Evolutionary conservation across 257 asterid genomes (phyloP).

Genomic region (Paraleonurus japonicus): DNA sequence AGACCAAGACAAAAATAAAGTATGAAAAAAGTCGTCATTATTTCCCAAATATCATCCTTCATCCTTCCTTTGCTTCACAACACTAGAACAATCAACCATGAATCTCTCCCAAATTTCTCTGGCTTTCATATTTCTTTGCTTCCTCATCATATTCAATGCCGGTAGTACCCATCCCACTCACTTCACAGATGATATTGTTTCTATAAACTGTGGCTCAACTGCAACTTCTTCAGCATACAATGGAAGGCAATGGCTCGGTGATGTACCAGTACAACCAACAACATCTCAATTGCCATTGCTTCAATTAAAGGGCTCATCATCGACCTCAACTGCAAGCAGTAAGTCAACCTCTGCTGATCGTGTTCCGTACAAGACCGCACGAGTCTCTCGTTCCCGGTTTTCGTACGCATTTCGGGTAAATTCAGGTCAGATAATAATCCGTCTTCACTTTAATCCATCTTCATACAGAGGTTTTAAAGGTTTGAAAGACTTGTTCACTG

Average conservation of each 20-base stretch:
- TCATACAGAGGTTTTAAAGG: slow-evolving; percentile 12
- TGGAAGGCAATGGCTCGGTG: slow-evolving; percentile 52
- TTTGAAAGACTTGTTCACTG: slow-evolving; percentile 27
- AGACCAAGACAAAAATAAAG: too few relatives aligned
- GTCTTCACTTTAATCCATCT: slow-evolving; percentile 28
- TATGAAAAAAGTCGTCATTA: too few relatives aligned
- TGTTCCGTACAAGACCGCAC: slow-evolving; percentile 26
- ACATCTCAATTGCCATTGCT: slow-evolving; percentile 14
- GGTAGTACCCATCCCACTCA: not conserved
- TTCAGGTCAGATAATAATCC: slow-evolving; percentile 35
- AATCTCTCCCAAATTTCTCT: too few relatives aligned
- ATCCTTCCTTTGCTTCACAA: too few relatives aligned
- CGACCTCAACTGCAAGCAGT: slow-evolving; percentile 30
- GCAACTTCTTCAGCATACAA: slow-evolving; percentile 31
- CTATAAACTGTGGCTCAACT: slow-evolving; percentile 40
- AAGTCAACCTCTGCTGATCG: slow-evolving; percentile 19
- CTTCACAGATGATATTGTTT: slow-evolving; percentile 17
- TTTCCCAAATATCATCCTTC: too few relatives aligned
- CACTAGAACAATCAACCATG: too few relatives aligned
- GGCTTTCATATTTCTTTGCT: too few relatives aligned
- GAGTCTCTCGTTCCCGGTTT: slow-evolving; percentile 28
- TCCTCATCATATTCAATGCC: too few relatives aligned
- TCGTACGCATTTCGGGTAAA: slow-evolving; percentile 23
- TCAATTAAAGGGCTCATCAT: slow-evolving; percentile 40
- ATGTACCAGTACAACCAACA: not conserved